Evolutionary conservation across 805 yeast species (phyloP).

Genomic region (Cyberlindnera bimundalis): DNA sequence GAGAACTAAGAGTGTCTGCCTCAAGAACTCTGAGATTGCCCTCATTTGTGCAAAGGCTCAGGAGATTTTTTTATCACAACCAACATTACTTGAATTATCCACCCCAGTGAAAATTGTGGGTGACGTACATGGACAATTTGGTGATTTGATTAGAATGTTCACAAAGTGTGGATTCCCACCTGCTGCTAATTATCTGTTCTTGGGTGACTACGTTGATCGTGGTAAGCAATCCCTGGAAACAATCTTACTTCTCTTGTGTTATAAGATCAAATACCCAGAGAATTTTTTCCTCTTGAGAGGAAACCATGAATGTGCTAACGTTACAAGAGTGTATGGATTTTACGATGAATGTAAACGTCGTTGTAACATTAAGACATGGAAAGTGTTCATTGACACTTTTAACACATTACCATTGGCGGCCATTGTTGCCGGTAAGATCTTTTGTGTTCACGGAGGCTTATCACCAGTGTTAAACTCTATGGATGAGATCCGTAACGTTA

Average conservation of each 20-base stretch:
- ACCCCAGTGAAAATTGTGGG: conserved; percentile 87
- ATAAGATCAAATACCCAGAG: conserved; percentile 88
- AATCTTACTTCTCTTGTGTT: conserved; percentile 67
- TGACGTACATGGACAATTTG: conserved; percentile 95
- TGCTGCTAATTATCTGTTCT: conserved; percentile 58
- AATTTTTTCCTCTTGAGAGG: conserved; percentile 84
- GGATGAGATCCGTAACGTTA: conserved; percentile 78
- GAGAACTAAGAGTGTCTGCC: conserved; percentile 82
- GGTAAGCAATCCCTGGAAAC: conserved; percentile 93
- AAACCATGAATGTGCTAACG: conserved; percentile 91
- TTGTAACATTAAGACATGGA: conserved; percentile 89
- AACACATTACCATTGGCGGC: conserved; percentile 93
- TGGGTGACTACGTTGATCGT: conserved; percentile 93
- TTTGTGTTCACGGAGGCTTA: conserved; percentile 95
- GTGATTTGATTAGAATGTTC: conserved; percentile 80
- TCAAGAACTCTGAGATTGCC: conserved; percentile 87
- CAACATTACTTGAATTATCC: conserved; percentile 77
- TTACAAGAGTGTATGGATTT: conserved; percentile 93
- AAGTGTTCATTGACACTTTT: conserved; percentile 91
- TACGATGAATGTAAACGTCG: conserved; percentile 92
- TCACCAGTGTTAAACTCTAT: conserved; percentile 76
- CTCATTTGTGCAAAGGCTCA: conserved; percentile 83
- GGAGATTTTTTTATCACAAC: conserved; percentile 87
- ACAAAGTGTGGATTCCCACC: conserved; percentile 87
- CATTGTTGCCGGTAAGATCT: conserved; percentile 82